Conservation (phyloP, 352 stramenopile species). For the Globisporangium sylvaticum region DNA sequence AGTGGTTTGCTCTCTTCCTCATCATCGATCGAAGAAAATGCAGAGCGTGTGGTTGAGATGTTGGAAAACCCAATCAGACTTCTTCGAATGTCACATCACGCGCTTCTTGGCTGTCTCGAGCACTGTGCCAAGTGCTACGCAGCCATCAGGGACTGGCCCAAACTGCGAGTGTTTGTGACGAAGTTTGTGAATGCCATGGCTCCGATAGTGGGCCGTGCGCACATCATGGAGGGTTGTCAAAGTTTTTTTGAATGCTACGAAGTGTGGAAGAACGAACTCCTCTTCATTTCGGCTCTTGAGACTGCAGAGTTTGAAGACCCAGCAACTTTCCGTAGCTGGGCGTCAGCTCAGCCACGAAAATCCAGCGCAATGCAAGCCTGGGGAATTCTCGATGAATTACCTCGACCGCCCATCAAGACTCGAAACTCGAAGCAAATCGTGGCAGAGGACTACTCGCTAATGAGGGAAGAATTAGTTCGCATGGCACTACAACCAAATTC, state of each 20-base stretch:
- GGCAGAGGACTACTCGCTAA: constrained; percentile 3
- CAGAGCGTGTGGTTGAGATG: constrained; percentile 19
- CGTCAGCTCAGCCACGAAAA: neutral
- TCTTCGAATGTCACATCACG: constrained; percentile 31
- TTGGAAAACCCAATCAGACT: constrained; percentile 26
- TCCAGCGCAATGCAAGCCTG: constrained; percentile 24
- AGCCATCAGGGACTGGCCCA: constrained; percentile 37
- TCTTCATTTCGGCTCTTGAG: constrained; percentile 24
- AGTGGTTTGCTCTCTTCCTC: neutral
- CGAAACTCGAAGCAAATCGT: neutral
- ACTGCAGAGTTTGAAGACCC: neutral
- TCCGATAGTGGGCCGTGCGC: constrained; percentile 19
- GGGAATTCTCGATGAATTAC: constrained; percentile 17
- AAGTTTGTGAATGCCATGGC: constrained; percentile 25
- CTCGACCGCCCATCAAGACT: neutral
- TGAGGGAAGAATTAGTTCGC: constrained; percentile 22
- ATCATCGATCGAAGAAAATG: neutral
- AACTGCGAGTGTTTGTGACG: constrained; percentile 27
- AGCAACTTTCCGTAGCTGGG: neutral
- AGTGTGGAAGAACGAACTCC: constrained; percentile 38
- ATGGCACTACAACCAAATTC: constrained; percentile 29
- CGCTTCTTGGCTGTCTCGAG: constrained; percentile 40
- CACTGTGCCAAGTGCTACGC: constrained; percentile 50
- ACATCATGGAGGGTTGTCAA: constrained; percentile 23
- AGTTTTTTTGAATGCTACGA: constrained; percentile 30